Percentiles rank a stretch among this genome's conserved stretches.
Evolutionary conservation across 1,139 yeast species (phyloP).

Genomic region (Keqinozyma sinolaborantium): DNA sequence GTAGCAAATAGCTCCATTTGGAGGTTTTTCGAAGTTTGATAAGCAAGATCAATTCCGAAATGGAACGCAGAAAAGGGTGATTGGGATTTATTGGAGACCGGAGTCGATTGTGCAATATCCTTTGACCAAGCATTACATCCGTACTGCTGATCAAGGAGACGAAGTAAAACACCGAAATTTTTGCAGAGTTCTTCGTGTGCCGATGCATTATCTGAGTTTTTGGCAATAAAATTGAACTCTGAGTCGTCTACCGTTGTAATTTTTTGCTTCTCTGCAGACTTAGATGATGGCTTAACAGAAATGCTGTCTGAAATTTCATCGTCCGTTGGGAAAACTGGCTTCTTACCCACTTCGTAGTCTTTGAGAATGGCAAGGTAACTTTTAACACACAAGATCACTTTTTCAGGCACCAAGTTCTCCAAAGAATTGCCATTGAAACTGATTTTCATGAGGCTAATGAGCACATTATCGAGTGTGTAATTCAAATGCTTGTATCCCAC

Average conservation of each 20-base stretch:
- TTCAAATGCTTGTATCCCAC: conserved; percentile 79
- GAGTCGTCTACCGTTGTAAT: conserved; percentile 7
- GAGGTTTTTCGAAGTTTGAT: conserved; percentile 28
- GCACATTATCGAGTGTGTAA: conserved; percentile 72
- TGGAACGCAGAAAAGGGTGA: conserved; percentile 45
- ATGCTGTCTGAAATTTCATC: conserved; percentile 34
- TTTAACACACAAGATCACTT: conserved; percentile 63
- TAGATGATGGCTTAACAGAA: conserved; percentile 2
- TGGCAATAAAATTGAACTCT: conserved; percentile 38
- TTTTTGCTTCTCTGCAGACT: conserved; percentile 1
- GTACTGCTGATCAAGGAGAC: conserved; percentile 57
- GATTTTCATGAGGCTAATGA: conserved; percentile 57
- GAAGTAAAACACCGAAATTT: conserved; percentile 55
- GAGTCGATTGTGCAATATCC: conserved; percentile 14
- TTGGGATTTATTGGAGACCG: conserved; percentile 17
- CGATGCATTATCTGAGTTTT: conserved; percentile 42
- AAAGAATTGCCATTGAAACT: conserved; percentile 53
- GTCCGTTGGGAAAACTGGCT: conserved; percentile 76
- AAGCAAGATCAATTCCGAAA: conserved; percentile 46
- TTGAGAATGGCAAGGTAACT: conserved; percentile 68
- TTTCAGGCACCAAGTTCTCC: conserved; percentile 69
- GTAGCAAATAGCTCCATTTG: conserved; percentile 66
- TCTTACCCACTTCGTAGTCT: conserved; percentile 52
- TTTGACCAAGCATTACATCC: conserved; percentile 42
- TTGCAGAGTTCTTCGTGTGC: conserved; percentile 75